Evolutionary conservation across 2,329 filamentous ascomycete species (phyloP).

Genomic region (Dothidotthia symphoricarpi): DNA sequence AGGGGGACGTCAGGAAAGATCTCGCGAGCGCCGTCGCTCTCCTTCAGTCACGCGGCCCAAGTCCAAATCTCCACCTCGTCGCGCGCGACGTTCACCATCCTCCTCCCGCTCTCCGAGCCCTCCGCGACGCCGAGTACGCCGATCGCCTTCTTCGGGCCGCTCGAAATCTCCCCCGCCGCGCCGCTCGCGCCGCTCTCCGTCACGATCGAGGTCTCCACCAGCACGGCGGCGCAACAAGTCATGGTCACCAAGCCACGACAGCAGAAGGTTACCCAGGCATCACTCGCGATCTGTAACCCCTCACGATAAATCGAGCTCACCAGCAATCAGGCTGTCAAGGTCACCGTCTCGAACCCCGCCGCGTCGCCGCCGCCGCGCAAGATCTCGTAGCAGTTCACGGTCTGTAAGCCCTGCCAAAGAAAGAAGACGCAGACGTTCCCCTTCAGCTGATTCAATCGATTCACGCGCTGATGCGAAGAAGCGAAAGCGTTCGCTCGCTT

Average conservation of each 20-base stretch:
- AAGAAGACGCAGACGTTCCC: conserved; percentile 47
- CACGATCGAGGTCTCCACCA: conserved; percentile 18
- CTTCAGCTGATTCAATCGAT: conserved; percentile 44
- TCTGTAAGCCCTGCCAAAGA: conserved; percentile 43
- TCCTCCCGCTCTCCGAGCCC: conserved; percentile 43
- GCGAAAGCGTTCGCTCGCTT: conserved; percentile 43
- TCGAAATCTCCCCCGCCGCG: conserved; percentile 29
- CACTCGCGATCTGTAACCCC: conserved; percentile 51
- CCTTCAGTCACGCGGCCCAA: conserved; percentile 30
- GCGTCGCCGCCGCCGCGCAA: conserved; percentile 37
- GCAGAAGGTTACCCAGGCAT: conserved; percentile 33
- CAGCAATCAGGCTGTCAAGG: conserved; percentile 48
- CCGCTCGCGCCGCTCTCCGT: conserved; percentile 16
- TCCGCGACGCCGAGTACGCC: conserved; percentile 30
- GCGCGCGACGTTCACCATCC: conserved; percentile 28
- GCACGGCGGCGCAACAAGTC: conserved; percentile 22
- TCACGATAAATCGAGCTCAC: conserved; percentile 55
- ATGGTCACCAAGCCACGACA: conserved; percentile 34
- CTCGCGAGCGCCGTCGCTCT: conserved; percentile 36
- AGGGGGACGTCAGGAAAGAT: conserved; percentile 37
- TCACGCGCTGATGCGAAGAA: conserved; percentile 53
- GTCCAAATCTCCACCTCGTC: conserved; percentile 29
- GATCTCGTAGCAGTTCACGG: conserved; percentile 40
- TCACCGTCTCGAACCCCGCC: conserved; percentile 33
- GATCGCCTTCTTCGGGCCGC: conserved; percentile 39